Conservation (phyloP, 768 basidiomycete species). For the Dendrothele bispora region DNA sequence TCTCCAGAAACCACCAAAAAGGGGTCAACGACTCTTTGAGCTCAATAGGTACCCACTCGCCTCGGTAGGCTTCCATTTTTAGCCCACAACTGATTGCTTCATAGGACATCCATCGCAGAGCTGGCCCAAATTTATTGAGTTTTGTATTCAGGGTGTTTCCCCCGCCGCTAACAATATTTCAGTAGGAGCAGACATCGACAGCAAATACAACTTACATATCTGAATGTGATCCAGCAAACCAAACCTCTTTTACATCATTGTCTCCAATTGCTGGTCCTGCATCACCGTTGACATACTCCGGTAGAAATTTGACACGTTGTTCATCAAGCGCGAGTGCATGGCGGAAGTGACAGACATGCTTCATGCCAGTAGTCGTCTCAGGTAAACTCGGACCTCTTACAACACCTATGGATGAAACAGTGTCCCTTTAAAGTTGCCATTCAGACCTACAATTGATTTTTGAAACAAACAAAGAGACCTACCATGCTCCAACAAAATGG, state of each 20-base stretch:
- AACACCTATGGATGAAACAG: conserved; percentile 46
- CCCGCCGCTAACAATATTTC: conserved; percentile 2
- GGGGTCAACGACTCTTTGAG: no score
- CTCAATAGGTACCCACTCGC: no score
- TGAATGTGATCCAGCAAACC: conserved; percentile 41
- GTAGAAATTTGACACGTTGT: conserved; percentile 45
- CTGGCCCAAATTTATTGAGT: conserved; percentile 1
- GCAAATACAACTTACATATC: conserved; percentile 43
- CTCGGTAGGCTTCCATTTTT: no score
- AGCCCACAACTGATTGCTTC: conserved; percentile 4
- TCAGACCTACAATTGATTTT: neutral
- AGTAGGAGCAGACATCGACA: neutral
- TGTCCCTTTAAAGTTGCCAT: conserved; percentile 38
- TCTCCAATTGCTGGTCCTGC: conserved; percentile 2
- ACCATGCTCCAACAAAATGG: conserved; percentile 49
- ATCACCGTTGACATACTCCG: conserved; percentile 38
- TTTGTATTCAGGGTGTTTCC: conserved; percentile 3
- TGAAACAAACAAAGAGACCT: conserved; percentile 1
- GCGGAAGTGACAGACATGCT: conserved; percentile 41
- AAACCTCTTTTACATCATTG: conserved; percentile 38
- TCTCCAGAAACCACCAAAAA: no score
- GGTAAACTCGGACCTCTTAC: conserved; percentile 29
- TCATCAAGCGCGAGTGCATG: conserved; percentile 51
- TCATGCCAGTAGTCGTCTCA: conserved; percentile 23
- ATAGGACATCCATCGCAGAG: conserved; percentile 7